Evolutionary conservation across 2,329 filamentous ascomycete species (phyloP), one percentile per base, ranked within the genome.

Genomic region (Orbilia ellipsospora): DNA sequence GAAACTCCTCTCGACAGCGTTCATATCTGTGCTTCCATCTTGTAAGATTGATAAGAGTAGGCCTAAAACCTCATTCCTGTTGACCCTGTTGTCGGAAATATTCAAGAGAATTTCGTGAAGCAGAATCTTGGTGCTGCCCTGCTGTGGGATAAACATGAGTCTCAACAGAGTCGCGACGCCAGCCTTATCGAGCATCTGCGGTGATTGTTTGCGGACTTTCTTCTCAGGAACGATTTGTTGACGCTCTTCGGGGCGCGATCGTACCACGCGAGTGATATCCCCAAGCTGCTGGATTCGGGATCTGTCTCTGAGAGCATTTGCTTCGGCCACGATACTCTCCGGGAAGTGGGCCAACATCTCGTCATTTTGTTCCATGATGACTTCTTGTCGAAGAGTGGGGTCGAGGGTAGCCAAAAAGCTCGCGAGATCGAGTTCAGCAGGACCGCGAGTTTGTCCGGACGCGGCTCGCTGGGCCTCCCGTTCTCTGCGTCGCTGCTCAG

Each of bases 111-210:
- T 92, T 66, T 90, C 90, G 81, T 95, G 94, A 63, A 99, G 86
- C 73, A 93, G 92, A 77, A 87, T 89, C 78, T 93, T 92, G 57
- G 95, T 90, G 77, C 92, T 95, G 20, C 92, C 92, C 78, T 94
- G 92, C 78, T 97, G 92, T 56, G 92, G 91, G 79, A 98, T 93
- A 82, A 99, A 99, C 94, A 99, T 97, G 8, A 99, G 87, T n/a
- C 96, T 92, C 51, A 99, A 86, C 40, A 99, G 85, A n/a, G 95
- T 98, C 26, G 96, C 95, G 78, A 99, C 90, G 26, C 96, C 95
- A 55, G 94, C 88, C 83, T 97, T 97, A 82, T 99, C 95, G 31
- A 99, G 88, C 91, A 99, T 97, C 81, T 99, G 95, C 23, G 97
- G 92, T 70, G 96, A 91, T 20, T 92, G 90, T 76, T 92, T 91